A percentile compares a stretch with the other conserved stretches of the same genome.
Evolutionary conservation across 2,329 filamentous ascomycete species (phyloP).

Genomic region (Exophiala sideris): DNA sequence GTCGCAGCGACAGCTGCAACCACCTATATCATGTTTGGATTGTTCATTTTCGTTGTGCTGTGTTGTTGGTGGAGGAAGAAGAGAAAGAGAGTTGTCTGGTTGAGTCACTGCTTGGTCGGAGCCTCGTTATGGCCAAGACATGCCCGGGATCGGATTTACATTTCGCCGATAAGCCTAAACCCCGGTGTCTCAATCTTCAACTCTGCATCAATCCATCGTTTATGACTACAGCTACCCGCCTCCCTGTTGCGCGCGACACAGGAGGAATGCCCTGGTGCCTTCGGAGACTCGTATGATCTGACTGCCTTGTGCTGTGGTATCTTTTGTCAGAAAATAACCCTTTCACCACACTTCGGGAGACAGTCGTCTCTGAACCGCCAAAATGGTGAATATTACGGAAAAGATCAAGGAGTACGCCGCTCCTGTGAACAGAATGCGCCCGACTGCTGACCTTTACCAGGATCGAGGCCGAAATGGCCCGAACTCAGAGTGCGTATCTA

Average conservation of each 20-base stretch:
- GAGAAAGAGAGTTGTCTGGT: conserved; percentile 4
- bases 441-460: conserved; percentile 45
- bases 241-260: too few species aligned
- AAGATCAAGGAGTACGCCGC: conserved; percentile 93
- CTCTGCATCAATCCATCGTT: not conserved
- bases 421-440: not conserved
- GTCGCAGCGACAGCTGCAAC: conserved; percentile 23
- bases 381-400: conserved; percentile 98
- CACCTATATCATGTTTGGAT: conserved; percentile 13
- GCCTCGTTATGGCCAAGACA: conserved; percentile 17
- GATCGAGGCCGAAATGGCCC: conserved; percentile 99
- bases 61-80: conserved; percentile 9
- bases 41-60: conserved; percentile 6
- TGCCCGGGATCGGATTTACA: conserved; percentile 14
- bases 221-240: conserved; percentile 2
- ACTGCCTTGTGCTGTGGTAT: not conserved
- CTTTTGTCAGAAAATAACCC: too few species aligned
- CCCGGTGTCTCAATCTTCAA: conserved; percentile 1
- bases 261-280: not conserved
- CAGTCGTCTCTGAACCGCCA: conserved; percentile 28
- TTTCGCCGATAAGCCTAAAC: conserved; percentile 4
- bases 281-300: not conserved
- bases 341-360: not conserved
- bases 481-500: conserved; percentile 79
- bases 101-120: conserved; percentile 9